Conservation (phyloP, 345 rosid genomes). For the Aurinia saxatilis region DNA sequence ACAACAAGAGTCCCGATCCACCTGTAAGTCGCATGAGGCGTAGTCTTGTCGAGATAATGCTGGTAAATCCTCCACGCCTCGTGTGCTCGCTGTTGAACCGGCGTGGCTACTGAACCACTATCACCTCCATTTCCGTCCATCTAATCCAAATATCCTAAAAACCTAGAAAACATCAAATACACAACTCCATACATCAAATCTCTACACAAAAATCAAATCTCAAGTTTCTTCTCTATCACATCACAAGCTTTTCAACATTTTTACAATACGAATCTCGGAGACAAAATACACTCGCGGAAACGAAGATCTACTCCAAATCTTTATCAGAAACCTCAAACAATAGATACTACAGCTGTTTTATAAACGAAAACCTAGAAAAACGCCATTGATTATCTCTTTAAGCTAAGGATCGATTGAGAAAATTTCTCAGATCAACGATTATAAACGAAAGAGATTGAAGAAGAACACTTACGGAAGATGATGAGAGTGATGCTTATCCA, state of each 20-base stretch:
- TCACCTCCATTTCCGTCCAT: conserved; percentile 84
- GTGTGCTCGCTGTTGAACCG: conserved; percentile 58
- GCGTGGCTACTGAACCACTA: conserved; percentile 45
- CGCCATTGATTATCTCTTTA: neutral
- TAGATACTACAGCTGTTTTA: neutral
- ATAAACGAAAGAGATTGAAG: neutral
- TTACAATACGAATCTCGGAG: neutral
- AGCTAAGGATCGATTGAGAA: neutral
- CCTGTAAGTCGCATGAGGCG: conserved; percentile 71
- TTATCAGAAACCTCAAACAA: neutral
- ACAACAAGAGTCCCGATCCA: conserved; percentile 74
- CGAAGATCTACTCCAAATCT: neutral
- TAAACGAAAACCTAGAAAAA: neutral
- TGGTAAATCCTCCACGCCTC: conserved; percentile 79
- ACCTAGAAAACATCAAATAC: conserved; percentile 22
- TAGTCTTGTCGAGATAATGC: conserved; percentile 82
- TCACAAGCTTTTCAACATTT: neutral
- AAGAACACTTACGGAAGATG: conserved; percentile 9
- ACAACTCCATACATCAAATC: neutral
- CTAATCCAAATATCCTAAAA: conserved; percentile 19
- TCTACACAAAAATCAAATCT: neutral
- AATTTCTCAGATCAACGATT: neutral
- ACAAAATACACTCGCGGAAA: neutral
- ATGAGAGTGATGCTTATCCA: neutral
- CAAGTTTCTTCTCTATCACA: neutral